phyloP scores from a whole-genome alignment of 176 grass and related monocot species.

The Avena sativa region DNA sequence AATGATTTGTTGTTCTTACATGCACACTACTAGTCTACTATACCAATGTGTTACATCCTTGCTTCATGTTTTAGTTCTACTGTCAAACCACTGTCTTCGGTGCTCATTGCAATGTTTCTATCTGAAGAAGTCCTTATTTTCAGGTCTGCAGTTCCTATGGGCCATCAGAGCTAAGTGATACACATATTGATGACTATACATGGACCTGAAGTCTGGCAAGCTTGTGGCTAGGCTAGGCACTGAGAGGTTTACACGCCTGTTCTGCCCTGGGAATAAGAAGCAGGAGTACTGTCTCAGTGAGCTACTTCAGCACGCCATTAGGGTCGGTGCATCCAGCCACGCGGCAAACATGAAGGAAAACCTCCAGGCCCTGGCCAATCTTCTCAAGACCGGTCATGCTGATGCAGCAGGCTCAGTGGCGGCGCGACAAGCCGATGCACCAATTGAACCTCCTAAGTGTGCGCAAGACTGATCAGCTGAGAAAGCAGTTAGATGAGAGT shows the following conservation, averaged over 20 bases:
- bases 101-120: background rate
- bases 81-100: background rate
- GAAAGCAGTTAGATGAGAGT: slow-evolving; percentile 15
- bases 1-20: background rate
- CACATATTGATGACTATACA: slow-evolving; percentile 47
- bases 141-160: slow-evolving; percentile 47
- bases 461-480: slow-evolving; percentile 11
- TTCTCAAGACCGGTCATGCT: no score
- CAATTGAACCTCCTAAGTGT: slow-evolving; percentile 27
- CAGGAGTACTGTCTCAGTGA: no score
- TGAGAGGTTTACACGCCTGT: no score
- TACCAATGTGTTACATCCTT: background rate
- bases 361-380: no score
- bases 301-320: no score
- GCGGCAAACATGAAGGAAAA: no score
- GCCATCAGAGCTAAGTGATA: slow-evolving; percentile 54
- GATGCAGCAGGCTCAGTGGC: slow-evolving; percentile 18
- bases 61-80: background rate
- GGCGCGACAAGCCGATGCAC: background rate
- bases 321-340: no score
- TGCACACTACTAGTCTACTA: background rate
- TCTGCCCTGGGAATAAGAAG: no score
- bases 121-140: background rate
- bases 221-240: no score
- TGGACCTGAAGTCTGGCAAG: no score